Percentiles rank a stretch among this genome's conserved stretches.
These are phyloP conservation scores for Boletus sp. DNA, from an alignment of 768 basidiomycete genomes.

Conservation along the genomic window DNA sequence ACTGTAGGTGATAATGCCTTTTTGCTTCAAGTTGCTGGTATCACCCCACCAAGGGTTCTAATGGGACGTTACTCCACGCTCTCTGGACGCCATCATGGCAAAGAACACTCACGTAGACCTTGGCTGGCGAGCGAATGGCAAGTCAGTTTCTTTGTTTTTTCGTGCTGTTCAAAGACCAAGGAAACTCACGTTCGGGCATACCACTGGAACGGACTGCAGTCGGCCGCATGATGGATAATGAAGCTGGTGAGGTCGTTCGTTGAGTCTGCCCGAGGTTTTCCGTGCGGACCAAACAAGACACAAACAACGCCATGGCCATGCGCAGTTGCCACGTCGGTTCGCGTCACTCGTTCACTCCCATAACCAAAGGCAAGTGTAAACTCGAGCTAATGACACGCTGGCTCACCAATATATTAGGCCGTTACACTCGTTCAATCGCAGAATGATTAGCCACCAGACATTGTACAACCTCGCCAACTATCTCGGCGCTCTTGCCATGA, in stretches of 20 bases:
- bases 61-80: constrained; percentile 3
- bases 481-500: constrained; percentile 82
- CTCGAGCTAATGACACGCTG: not conserved
- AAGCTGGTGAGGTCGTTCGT: not conserved
- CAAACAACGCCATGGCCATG: constrained; percentile 23
- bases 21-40: constrained; percentile 63
- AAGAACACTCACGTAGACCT: constrained; percentile 68
- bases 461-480: constrained; percentile 81
- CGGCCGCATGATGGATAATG: constrained; percentile 42
- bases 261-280: constrained; percentile 26
- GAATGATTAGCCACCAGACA: constrained; percentile 80
- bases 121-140: constrained; percentile 45
- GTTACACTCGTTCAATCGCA: constrained; percentile 9
- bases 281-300: constrained; percentile 34
- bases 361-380: constrained; percentile 15
- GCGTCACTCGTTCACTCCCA: not conserved
- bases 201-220: constrained; percentile 59
- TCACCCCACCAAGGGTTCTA: constrained; percentile 95
- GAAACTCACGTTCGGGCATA: constrained; percentile 79
- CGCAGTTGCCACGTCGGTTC: not conserved
- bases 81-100: not conserved
- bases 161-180: not conserved
- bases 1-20: constrained; percentile 82
- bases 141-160: constrained; percentile 1
- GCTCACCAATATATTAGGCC: not conserved